phyloP scores from a whole-genome alignment of 169 alveolate genomes.

The Theileria annulata region DNA sequence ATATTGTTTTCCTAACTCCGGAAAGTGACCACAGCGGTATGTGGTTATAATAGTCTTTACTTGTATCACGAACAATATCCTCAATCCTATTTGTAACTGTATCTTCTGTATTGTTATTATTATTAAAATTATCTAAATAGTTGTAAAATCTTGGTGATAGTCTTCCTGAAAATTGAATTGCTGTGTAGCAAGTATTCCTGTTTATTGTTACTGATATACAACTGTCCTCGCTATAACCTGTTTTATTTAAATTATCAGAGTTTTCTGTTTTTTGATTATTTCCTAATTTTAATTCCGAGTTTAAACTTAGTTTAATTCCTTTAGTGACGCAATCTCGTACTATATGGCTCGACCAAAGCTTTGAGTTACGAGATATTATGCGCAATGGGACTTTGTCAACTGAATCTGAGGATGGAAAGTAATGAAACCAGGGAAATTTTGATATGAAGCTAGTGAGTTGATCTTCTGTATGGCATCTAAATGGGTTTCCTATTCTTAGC shows the following conservation, averaged over 20 bases:
- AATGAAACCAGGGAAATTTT: conserved; percentile 47
- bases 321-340: conserved; percentile 33
- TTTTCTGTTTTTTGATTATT: not conserved
- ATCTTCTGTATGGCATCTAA: conserved; percentile 52
- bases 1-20: conserved; percentile 2
- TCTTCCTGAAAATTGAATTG: conserved; percentile 64
- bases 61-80: not conserved
- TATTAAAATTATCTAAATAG: conserved; percentile 3
- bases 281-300: not conserved
- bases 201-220: conserved; percentile 60
- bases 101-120: not conserved
- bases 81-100: not conserved
- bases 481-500: conserved; percentile 66
- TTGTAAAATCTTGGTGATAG: conserved; percentile 56
- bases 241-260: no score
- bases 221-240: conserved; percentile 6
- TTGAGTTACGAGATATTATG: conserved; percentile 46
- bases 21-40: conserved; percentile 63
- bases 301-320: conserved; percentile 24
- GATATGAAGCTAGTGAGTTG: conserved; percentile 32
- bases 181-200: conserved; percentile 67
- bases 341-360: conserved; percentile 53
- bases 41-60: not conserved
- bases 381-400: conserved; percentile 37
- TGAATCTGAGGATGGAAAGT: conserved; percentile 7